Evolutionary conservation across 441 rosid species (phyloP).

Genomic region (Daphne laureola): DNA sequence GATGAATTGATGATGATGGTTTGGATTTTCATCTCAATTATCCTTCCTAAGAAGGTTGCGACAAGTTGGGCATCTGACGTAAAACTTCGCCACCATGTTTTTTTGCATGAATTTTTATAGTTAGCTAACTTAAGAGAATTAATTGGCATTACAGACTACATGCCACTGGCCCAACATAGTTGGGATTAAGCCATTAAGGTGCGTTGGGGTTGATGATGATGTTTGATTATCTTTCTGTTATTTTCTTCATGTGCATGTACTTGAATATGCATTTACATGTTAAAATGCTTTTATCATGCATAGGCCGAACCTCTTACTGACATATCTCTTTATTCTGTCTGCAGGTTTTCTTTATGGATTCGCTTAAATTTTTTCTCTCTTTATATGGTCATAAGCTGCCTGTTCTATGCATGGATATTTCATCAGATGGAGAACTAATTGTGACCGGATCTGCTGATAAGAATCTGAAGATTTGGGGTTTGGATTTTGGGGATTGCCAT

Average conservation of each 20-base stretch:
- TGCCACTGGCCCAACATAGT: no score
- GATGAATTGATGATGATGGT: no score
- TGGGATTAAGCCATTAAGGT: no score
- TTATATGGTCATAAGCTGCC: constrained; percentile 92
- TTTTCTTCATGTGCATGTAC: constrained; percentile 10
- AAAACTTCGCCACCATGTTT: no score
- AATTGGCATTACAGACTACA: no score
- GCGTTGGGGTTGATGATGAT: no score
- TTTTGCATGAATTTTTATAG: no score
- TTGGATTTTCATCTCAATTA: no score
- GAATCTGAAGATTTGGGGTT: constrained; percentile 92
- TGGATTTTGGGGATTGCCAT: constrained; percentile 98
- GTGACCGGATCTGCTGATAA: constrained; percentile 97
- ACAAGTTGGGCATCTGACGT: no score
- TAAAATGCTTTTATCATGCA: constrained; percentile 8
- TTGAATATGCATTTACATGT: not conserved
- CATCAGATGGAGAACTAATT: constrained; percentile 91
- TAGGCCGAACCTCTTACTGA: not conserved
- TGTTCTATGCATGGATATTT: constrained; percentile 87
- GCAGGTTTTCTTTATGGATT: constrained; percentile 91
- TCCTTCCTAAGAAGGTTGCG: no score
- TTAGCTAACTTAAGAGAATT: no score
- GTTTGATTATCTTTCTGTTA: not conserved
- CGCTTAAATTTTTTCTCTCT: constrained; percentile 76
- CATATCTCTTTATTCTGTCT: constrained; percentile 9